phyloP scores from a whole-genome alignment of 169 alveolate species.

The Haemoproteus tartakovskyi region DNA sequence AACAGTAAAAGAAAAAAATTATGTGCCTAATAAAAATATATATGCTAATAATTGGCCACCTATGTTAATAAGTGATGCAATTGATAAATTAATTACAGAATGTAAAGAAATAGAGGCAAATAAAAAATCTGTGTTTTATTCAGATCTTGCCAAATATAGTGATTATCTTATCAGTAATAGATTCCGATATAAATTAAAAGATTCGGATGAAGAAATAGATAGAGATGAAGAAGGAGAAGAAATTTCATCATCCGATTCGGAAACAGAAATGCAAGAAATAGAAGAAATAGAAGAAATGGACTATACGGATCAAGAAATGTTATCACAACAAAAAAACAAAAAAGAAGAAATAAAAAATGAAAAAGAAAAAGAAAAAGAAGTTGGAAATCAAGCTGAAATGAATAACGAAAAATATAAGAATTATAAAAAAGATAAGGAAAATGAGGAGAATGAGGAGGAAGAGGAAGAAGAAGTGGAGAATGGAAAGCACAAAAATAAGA shows the following conservation, averaged over 20 bases:
- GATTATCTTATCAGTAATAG: no score
- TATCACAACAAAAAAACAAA: not conserved
- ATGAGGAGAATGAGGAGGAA: no score
- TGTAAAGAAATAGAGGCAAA: slow-evolving; percentile 18
- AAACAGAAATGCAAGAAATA: no score
- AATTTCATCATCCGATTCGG: no score
- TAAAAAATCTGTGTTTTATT: slow-evolving; percentile 9
- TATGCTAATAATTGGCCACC: slow-evolving; percentile 2
- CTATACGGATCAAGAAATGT: not conserved
- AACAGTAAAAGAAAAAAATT: slow-evolving; percentile 6
- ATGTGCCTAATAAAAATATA: not conserved
- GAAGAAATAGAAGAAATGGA: not conserved
- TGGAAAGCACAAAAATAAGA: not conserved
- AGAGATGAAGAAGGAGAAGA: not conserved
- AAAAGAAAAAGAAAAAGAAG: not conserved
- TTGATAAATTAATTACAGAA: slow-evolving; percentile 21
- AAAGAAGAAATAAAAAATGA: not conserved
- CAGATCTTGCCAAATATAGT: slow-evolving; percentile 18
- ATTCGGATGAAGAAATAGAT: not conserved
- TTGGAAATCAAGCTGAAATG: no score
- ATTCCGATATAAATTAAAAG: no score
- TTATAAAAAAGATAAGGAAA: no score
- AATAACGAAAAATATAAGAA: no score
- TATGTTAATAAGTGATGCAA: slow-evolving; percentile 12
- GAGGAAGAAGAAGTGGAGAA: slow-evolving; percentile 1